Evolutionary conservation across 2,329 filamentous ascomycete species (phyloP).

Genomic region (Fusarium mexicanum): DNA sequence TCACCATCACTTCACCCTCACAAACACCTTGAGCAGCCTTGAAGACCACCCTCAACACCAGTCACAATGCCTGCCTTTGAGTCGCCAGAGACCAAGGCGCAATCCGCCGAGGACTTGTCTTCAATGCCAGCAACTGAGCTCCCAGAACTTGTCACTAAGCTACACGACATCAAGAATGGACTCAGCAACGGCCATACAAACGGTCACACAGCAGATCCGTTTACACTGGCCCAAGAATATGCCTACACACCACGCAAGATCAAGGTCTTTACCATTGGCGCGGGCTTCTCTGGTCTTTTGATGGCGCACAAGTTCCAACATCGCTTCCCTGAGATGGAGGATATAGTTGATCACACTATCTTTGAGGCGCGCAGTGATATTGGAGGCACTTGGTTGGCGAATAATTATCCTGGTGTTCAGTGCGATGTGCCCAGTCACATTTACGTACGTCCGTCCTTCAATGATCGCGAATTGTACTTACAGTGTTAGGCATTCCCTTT

Average conservation of each 20-base stretch:
- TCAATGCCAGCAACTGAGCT: conserved; percentile 31
- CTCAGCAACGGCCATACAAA: conserved; percentile 1
- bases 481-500: conserved; percentile 56
- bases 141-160: conserved; percentile 15
- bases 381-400: conserved; percentile 49
- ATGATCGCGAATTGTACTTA: background rate
- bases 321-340: conserved; percentile 45
- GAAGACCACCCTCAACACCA: background rate
- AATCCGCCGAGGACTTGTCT: background rate
- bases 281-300: conserved; percentile 47
- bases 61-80: conserved; percentile 31
- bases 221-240: conserved; percentile 39
- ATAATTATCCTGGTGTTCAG: conserved; percentile 40
- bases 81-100: conserved; percentile 13
- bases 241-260: conserved; percentile 45
- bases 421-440: conserved; percentile 37
- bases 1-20: background rate
- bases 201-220: conserved; percentile 37
- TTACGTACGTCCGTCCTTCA: conserved; percentile 5
- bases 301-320: conserved; percentile 50
- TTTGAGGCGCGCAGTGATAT: conserved; percentile 46
- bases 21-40: background rate
- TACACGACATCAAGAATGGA: background rate
- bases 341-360: conserved; percentile 42
- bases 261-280: conserved; percentile 49